Evolutionary conservation across 805 yeast species (phyloP).

Genomic region (Zygotorulaspora danielsina): DNA sequence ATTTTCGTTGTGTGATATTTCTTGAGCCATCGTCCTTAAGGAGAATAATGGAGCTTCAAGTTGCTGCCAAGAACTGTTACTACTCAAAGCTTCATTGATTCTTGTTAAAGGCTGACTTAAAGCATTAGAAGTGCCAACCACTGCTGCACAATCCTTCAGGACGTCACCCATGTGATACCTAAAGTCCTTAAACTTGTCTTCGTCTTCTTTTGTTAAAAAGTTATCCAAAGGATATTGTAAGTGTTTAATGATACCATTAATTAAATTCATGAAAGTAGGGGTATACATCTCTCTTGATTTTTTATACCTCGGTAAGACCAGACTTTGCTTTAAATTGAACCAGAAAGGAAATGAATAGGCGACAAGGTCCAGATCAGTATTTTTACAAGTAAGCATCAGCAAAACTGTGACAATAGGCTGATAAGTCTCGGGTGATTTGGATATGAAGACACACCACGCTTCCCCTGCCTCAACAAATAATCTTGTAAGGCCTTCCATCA

Average conservation of each 20-base stretch:
- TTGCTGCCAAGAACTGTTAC: constrained; percentile 61
- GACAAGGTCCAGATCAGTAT: constrained; percentile 82
- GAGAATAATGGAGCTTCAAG: constrained; percentile 88
- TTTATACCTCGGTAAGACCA: constrained; percentile 33
- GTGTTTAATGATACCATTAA: constrained; percentile 51
- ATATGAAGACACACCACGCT: constrained; percentile 86
- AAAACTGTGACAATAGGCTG: constrained; percentile 69
- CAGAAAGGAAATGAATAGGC: constrained; percentile 91
- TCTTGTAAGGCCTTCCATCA: constrained; percentile 65
- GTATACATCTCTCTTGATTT: constrained; percentile 26
- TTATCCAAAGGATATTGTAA: constrained; percentile 64
- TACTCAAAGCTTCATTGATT: constrained; percentile 41
- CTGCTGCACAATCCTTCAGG: constrained; percentile 90
- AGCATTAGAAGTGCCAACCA: constrained; percentile 72
- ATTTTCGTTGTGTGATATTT: constrained; percentile 64
- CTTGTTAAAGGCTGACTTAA: constrained; percentile 63
- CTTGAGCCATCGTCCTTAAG: constrained; percentile 92
- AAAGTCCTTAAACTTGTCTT: constrained; percentile 89
- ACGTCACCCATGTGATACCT: constrained; percentile 97
- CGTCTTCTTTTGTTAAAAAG: constrained; percentile 73
- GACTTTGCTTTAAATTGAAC: constrained; percentile 72
- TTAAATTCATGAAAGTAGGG: constrained; percentile 25
- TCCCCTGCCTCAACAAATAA: constrained; percentile 90
- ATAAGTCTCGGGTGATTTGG: constrained; percentile 64
- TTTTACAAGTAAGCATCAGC: constrained; percentile 64